Percentiles rank a stretch among this genome's conserved stretches.
phyloP scores from a whole-genome alignment of 1,284 basidiomycete species.

The Cutaneotrichosporon sp. region DNA sequence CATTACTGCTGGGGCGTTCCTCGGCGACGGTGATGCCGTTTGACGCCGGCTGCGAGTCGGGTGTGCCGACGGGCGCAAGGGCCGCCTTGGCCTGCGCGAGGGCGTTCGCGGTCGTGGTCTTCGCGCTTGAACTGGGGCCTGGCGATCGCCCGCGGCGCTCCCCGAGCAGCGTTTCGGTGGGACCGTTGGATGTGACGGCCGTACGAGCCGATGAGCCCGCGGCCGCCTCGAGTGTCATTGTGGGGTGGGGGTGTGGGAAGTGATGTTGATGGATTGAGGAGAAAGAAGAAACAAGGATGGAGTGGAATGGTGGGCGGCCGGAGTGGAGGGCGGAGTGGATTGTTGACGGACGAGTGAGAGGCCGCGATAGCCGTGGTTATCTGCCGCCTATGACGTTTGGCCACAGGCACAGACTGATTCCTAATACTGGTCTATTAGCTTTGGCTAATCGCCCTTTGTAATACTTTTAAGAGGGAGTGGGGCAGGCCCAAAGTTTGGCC shows the following conservation, averaged over 20 bases:
- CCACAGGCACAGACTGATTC: too few species aligned
- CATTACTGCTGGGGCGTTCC: too few species aligned
- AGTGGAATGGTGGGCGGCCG: background rate
- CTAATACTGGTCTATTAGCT: background rate
- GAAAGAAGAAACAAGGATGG: background rate
- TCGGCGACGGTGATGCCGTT: too few species aligned
- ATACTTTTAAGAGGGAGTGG: too few species aligned
- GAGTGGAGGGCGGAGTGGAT: background rate
- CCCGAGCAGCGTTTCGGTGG: background rate
- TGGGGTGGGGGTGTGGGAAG: background rate
- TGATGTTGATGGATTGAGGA: background rate
- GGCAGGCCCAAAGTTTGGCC: too few species aligned
- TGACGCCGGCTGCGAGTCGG: background rate
- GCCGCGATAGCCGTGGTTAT: background rate
- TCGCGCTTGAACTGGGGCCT: background rate
- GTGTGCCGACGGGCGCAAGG: background rate
- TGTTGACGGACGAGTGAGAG: too few species aligned
- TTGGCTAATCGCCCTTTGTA: background rate
- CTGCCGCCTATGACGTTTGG: background rate
- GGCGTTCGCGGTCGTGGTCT: background rate
- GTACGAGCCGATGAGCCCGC: background rate
- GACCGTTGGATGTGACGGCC: background rate
- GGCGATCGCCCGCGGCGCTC: background rate
- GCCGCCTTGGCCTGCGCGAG: background rate
- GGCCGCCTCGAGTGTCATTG: background rate